phyloP scores from a whole-genome alignment of 176 grass and related monocot species.

The Elymus sibiricus region DNA sequence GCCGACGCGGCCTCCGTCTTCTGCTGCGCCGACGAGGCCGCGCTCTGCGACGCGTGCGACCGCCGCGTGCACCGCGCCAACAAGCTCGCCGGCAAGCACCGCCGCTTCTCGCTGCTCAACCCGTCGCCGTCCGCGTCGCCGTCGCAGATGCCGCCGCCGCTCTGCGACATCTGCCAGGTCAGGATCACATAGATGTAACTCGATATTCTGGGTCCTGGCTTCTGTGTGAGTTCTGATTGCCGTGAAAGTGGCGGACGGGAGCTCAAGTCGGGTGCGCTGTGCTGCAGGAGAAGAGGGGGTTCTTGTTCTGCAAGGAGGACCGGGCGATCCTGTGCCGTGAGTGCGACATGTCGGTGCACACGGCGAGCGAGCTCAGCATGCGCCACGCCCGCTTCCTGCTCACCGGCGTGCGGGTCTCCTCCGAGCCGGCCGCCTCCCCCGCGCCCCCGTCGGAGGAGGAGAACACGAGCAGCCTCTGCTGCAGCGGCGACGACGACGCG shows the following conservation, averaged over 20 bases:
- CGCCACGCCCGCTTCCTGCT: slow-evolving; percentile 81
- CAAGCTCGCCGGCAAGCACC: slow-evolving; percentile 75
- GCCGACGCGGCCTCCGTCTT: slow-evolving; percentile 70
- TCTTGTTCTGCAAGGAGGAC: slow-evolving; percentile 98
- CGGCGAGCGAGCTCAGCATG: slow-evolving; percentile 59
- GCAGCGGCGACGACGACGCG: slow-evolving; percentile 23
- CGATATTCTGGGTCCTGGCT: neutral
- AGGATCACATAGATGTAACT: neutral
- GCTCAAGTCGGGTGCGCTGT: neutral
- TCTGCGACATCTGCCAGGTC: slow-evolving; percentile 96
- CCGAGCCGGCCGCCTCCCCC: slow-evolving; percentile 46
- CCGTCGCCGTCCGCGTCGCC: slow-evolving; percentile 10
- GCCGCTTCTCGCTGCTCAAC: slow-evolving; percentile 63
- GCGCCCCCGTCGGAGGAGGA: slow-evolving; percentile 26
- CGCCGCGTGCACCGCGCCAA: slow-evolving; percentile 68
- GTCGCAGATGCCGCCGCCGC: slow-evolving; percentile 29
- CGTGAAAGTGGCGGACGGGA: neutral
- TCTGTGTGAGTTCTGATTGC: neutral
- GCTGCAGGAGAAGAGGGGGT: slow-evolving; percentile 73
- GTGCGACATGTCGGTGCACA: slow-evolving; percentile 79
- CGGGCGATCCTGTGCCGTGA: slow-evolving; percentile 91
- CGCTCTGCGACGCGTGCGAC: slow-evolving; percentile 76
- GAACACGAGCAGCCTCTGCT: slow-evolving; percentile 34
- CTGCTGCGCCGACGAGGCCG: slow-evolving; percentile 92
- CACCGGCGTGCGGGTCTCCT: slow-evolving; percentile 78